Base-by-base conservation (phyloP, 768 basidiomycete species). In the Suillus alpinus region DNA sequence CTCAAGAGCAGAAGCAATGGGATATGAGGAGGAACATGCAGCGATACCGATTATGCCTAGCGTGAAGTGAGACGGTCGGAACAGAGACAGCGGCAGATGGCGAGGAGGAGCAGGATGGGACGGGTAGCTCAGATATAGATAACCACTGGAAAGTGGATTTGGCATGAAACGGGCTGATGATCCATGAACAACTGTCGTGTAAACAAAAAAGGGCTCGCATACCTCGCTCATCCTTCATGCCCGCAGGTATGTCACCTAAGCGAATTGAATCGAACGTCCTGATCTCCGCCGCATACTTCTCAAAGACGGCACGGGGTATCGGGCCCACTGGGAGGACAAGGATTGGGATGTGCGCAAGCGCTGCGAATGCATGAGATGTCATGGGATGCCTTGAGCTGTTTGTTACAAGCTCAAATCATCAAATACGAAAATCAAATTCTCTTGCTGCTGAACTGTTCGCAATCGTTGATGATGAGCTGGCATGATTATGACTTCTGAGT, bases 21-120 rank as follows among this genome's bases (percentile, higher is more conserved):
- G 75, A 59, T 86, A 81, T 32, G 78, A 76, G 62, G 82, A 79
- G 12, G 85, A 82, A 66, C 84, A 89, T 34, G 87, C 83, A 29
- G 94, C 86, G 36, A 99, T 81, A 10, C 95, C 97, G 67, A 99
- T 87, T 57, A 96, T 87, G 23, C 90, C 94, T 18, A 98, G 77
- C 2, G 94, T 88, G 62, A 94, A 94, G 63, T 89, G 86, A 2
- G 90, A 95, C 53, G 85, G 85, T 44, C 86, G 85, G 64, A 98
- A 78, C 49, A 95, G 81, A 46, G 88, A 82, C 49, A 97, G 75
- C 7, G 88, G 77, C 12, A 79, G 68, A 65, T 94, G 87, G 32
- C 88, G 83, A 59, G 77, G 80, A n/a, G 87, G 85, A 4, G 83
- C 86, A 3, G 88, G 92, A 72, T 90, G 91, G 2, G 86, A 84